These are phyloP conservation scores for Microthyrium microscopicum DNA, from an alignment of 2,329 filamentous ascomycete species.

Conservation along the genomic window DNA sequence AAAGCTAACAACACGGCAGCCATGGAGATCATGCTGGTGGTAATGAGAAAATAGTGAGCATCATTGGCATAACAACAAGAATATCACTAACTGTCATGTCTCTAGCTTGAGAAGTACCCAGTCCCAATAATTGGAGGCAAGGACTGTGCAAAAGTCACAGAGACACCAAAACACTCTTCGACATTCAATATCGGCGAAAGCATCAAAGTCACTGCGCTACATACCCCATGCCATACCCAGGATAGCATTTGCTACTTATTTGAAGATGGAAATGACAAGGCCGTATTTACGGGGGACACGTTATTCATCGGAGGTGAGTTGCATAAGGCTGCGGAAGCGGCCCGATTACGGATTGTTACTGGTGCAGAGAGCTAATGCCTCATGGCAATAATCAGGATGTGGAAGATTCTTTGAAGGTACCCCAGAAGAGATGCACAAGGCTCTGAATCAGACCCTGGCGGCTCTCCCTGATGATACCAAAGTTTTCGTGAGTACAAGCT, in stretches of 20 bases:
- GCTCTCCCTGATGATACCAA: constrained; percentile 75
- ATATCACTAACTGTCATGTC: not conserved
- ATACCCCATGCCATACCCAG: constrained; percentile 95
- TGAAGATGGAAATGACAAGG: constrained; percentile 61
- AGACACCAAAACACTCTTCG: constrained; percentile 58
- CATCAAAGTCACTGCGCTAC: constrained; percentile 71
- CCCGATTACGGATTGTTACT: not conserved
- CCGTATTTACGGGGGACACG: constrained; percentile 91
- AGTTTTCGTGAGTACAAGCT: constrained; percentile 53
- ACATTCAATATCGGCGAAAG: constrained; percentile 64
- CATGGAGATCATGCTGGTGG: constrained; percentile 92
- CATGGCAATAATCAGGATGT: constrained; percentile 42
- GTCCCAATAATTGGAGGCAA: constrained; percentile 75
- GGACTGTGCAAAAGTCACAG: constrained; percentile 65
- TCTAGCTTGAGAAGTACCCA: constrained; percentile 40
- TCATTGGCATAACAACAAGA: not conserved
- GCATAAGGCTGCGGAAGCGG: constrained; percentile 22
- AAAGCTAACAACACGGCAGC: constrained; percentile 29
- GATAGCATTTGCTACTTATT: constrained; percentile 95
- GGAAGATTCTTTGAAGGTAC: constrained; percentile 92
- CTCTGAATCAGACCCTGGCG: constrained; percentile 71
- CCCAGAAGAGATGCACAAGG: constrained; percentile 72
- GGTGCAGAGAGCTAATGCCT: not conserved
- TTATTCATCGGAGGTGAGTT: constrained; percentile 89
- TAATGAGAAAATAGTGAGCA: constrained; percentile 56